Base-by-base conservation (phyloP, 1,139 yeast species). In the Hyphopichia pseudoburtonii region DNA sequence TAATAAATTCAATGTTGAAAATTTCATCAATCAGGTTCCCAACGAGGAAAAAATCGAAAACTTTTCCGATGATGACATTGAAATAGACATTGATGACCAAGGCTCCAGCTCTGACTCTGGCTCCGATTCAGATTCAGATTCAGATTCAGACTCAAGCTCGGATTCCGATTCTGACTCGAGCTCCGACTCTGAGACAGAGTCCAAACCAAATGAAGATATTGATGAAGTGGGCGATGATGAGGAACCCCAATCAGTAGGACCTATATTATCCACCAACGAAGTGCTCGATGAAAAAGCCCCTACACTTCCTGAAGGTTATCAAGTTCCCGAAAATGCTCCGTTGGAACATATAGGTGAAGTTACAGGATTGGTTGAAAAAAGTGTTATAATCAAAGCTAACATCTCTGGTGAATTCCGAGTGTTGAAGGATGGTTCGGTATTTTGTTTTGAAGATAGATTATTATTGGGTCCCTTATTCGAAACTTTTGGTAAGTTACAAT, bases 401-500 rank as follows among this genome's bases (percentile, higher is more conserved):
- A 63, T 75, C 1, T 86, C 97, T 1, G 97, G 95, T 3, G 97
- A 92, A 51, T 86, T 82, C 54, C 66, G 92, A 31, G 85, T 90
- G 1, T 67, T 94, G 28, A 86, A 83, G 45, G 96, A 89, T 40
- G 85, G 83, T 19, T 83, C 97, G 0, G 70, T 90, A 1, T 70
- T 92, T 14, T 88, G 96, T 55, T 71, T 89, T 35, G 83, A 80
- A 47, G 90, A 86, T 53, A 72, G 82, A 35, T 70, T 76, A 1
- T 66, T 86, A 0, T 51, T 94, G n/a, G 99, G 99, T 0, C 82
- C 86, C 1, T 64, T 92, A 11, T 86, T 79, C 52, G 99, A 92
- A 57, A 87, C 89, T 0, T 89, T 92, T 66, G 99, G 99, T 0
- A 82, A 89, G 17, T 73, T 92, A 7, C 87, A 87, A 46, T 64